phyloP scores from a whole-genome alignment of 2,329 filamentous ascomycete species.

The Penicillium palitans region DNA sequence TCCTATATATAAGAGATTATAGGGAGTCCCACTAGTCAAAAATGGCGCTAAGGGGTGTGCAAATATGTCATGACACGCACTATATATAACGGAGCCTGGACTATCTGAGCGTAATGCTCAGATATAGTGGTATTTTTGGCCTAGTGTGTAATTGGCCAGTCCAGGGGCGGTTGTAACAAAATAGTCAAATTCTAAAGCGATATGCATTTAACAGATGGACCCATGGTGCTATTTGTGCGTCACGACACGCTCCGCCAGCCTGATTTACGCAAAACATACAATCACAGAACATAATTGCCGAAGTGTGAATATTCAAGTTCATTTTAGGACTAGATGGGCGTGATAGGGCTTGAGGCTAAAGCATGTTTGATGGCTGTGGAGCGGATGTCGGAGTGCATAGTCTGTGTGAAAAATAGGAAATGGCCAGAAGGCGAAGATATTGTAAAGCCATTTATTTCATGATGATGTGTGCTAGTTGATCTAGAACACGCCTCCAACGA shows the following conservation, averaged over 20 bases:
- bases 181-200: not conserved
- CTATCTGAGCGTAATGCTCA: too few species aligned
- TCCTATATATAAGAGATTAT: too few species aligned
- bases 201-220: not conserved
- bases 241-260: not conserved
- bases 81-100: too few species aligned
- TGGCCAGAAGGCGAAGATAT: too few species aligned
- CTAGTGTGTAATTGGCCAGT: too few species aligned
- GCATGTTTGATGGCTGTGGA: too few species aligned
- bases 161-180: too few species aligned
- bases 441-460: not conserved
- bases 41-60: too few species aligned
- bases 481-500: not conserved
- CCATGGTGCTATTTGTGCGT: not conserved
- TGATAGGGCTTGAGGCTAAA: not conserved
- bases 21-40: too few species aligned
- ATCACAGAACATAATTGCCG: too few species aligned
- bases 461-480: not conserved
- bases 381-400: not conserved
- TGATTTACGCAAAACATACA: not conserved
- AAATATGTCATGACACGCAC: too few species aligned
- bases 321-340: not conserved
- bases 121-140: too few species aligned
- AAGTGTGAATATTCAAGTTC: not conserved
- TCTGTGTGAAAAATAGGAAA: not conserved